Conservation (phyloP, 345 rosid species). For the Leavenworthia alabamica region DNA sequence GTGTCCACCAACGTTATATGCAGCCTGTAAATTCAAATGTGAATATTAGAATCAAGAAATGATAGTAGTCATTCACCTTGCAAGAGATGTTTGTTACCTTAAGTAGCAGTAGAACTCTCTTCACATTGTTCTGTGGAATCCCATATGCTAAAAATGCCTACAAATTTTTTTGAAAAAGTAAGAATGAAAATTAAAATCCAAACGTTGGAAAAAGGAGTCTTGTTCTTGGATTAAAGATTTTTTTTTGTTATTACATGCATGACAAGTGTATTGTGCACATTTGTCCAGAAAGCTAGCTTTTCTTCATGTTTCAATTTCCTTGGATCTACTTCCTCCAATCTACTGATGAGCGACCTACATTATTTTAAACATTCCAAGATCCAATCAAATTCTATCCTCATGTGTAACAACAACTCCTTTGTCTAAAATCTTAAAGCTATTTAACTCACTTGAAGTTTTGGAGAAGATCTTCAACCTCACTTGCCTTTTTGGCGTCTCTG, state of each 20-base stretch:
- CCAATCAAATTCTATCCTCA: background rate
- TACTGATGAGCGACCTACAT: slow-evolving; percentile 69
- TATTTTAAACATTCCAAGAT: slow-evolving; percentile 2
- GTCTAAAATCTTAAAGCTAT: background rate
- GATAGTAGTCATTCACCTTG: slow-evolving; percentile 4
- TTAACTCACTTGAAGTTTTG: slow-evolving; percentile 78
- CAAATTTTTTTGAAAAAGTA: too few species aligned
- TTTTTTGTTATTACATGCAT: slow-evolving; percentile 99
- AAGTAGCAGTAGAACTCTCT: slow-evolving; percentile 67
- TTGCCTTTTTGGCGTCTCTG: slow-evolving; percentile 67
- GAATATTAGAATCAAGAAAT: background rate
- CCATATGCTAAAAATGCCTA: slow-evolving; percentile 92
- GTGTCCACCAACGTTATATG: slow-evolving; percentile 88
- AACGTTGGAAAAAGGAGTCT: background rate
- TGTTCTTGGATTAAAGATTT: slow-evolving; percentile 6
- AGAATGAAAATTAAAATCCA: background rate
- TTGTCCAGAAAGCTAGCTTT: slow-evolving; percentile 95
- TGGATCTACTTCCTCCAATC: slow-evolving; percentile 66
- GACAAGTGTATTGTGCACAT: slow-evolving; percentile 82
- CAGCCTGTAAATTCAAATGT: slow-evolving; percentile 57
- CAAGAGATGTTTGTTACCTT: slow-evolving; percentile 43
- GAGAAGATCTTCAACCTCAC: slow-evolving; percentile 70
- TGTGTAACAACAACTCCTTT: background rate
- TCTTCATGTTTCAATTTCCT: slow-evolving; percentile 77
- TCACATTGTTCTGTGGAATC: slow-evolving; percentile 81